A percentile compares a stretch with the other conserved stretches of the same genome.
These are phyloP conservation scores for Croton setiger DNA, from an alignment of 441 rosid species.

Conservation along the genomic window DNA sequence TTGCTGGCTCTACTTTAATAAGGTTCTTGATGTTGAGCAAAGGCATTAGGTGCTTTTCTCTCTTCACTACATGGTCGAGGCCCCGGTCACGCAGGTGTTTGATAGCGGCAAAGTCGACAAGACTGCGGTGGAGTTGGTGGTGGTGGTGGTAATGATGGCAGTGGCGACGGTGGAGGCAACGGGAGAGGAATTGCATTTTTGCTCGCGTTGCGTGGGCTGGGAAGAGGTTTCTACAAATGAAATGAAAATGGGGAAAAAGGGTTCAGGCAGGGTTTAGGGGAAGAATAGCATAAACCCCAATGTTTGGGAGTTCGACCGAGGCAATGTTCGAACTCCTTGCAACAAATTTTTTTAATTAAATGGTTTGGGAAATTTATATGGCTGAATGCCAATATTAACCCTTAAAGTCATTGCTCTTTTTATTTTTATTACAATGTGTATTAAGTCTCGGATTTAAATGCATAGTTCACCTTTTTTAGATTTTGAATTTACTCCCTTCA, in stretches of 20 bases:
- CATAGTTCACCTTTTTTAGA: too few relatives aligned
- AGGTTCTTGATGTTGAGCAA: slow-evolving; percentile 67
- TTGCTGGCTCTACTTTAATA: slow-evolving; percentile 75
- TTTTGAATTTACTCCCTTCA: too few relatives aligned
- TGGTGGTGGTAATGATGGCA: not conserved
- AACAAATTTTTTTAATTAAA: too few relatives aligned
- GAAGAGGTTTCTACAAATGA: not conserved
- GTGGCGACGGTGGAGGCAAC: slow-evolving; percentile 23
- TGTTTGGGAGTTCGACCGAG: too few relatives aligned
- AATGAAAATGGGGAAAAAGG: not conserved
- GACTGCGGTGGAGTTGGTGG: slow-evolving; percentile 25
- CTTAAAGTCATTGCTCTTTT: too few relatives aligned
- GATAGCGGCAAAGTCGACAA: slow-evolving; percentile 31
- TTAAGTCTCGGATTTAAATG: too few relatives aligned
- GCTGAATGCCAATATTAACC: too few relatives aligned
- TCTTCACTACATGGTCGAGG: slow-evolving; percentile 79
- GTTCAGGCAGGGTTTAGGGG: not conserved
- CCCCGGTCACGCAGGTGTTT: slow-evolving; percentile 78
- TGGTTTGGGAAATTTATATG: too few relatives aligned
- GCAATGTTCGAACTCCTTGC: too few relatives aligned
- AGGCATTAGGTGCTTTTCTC: slow-evolving; percentile 71
- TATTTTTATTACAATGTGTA: too few relatives aligned
- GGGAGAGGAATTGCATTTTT: slow-evolving; percentile 37
- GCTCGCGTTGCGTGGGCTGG: not conserved
- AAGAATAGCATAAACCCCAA: too few relatives aligned